Conservation (phyloP, 2,329 filamentous ascomycete genomes). For the Diaporthe vaccinii region DNA sequence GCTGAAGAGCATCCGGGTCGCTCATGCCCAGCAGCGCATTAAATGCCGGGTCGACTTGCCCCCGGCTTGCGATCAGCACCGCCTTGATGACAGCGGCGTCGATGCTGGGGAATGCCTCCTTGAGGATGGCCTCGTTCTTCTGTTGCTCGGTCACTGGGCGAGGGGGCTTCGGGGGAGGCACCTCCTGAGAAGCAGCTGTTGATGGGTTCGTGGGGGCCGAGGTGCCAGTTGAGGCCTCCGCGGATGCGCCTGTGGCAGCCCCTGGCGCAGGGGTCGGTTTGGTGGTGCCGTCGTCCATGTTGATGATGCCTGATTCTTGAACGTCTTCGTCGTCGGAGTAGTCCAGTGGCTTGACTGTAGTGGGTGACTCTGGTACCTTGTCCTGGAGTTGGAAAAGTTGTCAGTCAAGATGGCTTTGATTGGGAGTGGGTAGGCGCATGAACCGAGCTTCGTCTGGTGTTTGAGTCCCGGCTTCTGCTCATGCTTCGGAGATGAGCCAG, state of each 20-base stretch:
- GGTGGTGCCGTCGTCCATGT: slow-evolving; percentile 52
- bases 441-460: slow-evolving; percentile 39
- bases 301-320: slow-evolving; percentile 68
- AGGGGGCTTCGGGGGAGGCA: slow-evolving; percentile 84
- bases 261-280: slow-evolving; percentile 42
- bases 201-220: slow-evolving; percentile 42
- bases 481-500: slow-evolving; percentile 40
- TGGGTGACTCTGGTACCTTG: slow-evolving; percentile 71
- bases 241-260: slow-evolving; percentile 46
- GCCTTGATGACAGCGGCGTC: slow-evolving; percentile 87
- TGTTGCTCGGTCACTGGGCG: slow-evolving; percentile 85
- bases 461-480: slow-evolving; percentile 34
- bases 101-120: slow-evolving; percentile 92
- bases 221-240: slow-evolving; percentile 43
- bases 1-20: slow-evolving; percentile 76
- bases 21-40: slow-evolving; percentile 92
- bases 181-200: slow-evolving; percentile 52
- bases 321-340: slow-evolving; percentile 80
- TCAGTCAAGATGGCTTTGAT: slow-evolving; percentile 31
- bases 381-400: slow-evolving; percentile 28
- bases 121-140: slow-evolving; percentile 88
- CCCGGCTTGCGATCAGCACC: slow-evolving; percentile 86
- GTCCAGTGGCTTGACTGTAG: slow-evolving; percentile 74
- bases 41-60: slow-evolving; percentile 92
- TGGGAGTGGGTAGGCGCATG: slow-evolving; percentile 35